Evolutionary conservation across 257 asterid genomes (phyloP).

Genomic region (Fraxinus cuspidata): DNA sequence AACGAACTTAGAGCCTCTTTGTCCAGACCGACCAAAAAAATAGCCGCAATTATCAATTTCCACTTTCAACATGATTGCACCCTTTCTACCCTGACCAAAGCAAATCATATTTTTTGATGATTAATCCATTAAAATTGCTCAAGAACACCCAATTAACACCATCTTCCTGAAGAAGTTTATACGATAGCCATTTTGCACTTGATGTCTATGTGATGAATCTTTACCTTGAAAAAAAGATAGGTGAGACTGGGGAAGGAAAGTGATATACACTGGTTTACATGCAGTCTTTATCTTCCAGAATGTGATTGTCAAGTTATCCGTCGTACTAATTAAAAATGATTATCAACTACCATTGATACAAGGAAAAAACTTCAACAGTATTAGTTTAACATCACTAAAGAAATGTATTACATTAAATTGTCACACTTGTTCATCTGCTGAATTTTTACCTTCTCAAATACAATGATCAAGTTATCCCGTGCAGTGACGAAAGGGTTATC

Average conservation of each 20-base stretch:
- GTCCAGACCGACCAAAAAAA: neutral
- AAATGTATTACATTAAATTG: neutral
- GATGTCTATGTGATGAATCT: neutral
- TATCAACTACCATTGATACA: neutral
- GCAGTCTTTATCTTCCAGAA: neutral
- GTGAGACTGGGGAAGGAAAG: neutral
- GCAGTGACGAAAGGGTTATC: slow-evolving; percentile 87
- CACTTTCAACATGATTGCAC: neutral
- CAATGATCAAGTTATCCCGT: slow-evolving; percentile 84
- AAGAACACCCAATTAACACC: neutral
- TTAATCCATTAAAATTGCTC: neutral
- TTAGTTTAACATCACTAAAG: neutral
- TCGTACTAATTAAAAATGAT: neutral
- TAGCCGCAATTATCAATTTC: neutral
- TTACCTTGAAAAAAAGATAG: neutral
- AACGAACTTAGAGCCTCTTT: neutral
- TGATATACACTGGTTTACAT: neutral
- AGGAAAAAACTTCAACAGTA: neutral
- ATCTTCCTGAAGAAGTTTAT: neutral
- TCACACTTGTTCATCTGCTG: neutral
- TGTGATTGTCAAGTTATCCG: neutral
- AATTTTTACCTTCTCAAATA: slow-evolving; percentile 86
- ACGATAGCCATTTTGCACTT: neutral
- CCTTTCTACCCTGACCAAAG: neutral
- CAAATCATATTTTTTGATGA: neutral